Conservation (phyloP, 129 eudicot genomes). For the Smallanthus sonchifolius region DNA sequence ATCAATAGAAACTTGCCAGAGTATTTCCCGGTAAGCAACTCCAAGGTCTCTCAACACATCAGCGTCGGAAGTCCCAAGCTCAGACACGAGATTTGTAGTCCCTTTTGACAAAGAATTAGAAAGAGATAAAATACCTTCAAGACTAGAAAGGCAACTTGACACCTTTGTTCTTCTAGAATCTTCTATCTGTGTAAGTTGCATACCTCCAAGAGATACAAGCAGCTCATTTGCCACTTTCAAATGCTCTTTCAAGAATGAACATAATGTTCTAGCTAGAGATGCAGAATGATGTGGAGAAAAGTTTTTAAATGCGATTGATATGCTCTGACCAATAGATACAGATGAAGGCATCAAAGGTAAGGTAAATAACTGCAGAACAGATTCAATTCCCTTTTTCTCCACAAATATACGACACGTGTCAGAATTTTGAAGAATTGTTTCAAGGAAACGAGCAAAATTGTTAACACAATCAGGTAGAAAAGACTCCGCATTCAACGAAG, state of each 20-base stretch:
- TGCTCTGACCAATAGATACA: slow-evolving; percentile 80
- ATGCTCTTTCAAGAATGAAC: slow-evolving; percentile 74
- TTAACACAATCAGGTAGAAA: slow-evolving; percentile 81
- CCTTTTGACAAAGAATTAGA: slow-evolving; percentile 79
- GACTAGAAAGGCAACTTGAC: slow-evolving; percentile 62
- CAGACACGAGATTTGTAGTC: slow-evolving; percentile 69
- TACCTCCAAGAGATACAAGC: slow-evolving; percentile 53
- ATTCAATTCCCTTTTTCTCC: slow-evolving; percentile 87
- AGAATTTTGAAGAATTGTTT: slow-evolving; percentile 90
- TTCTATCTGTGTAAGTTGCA: slow-evolving; percentile 61
- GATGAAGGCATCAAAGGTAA: slow-evolving; percentile 75
- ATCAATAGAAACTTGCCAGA: slow-evolving; percentile 82
- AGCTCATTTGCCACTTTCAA: slow-evolving; percentile 63
- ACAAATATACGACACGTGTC: slow-evolving; percentile 88
- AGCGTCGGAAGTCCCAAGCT: slow-evolving; percentile 84
- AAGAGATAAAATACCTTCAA: slow-evolving; percentile 80
- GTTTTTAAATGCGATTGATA: slow-evolving; percentile 81
- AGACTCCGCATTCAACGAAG: slow-evolving; percentile 41
- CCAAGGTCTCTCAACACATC: slow-evolving; percentile 94
- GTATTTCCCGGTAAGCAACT: slow-evolving; percentile 65
- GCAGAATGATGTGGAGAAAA: slow-evolving; percentile 93
- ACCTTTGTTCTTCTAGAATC: slow-evolving; percentile 52
- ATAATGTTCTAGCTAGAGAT: slow-evolving; percentile 81
- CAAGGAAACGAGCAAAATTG: slow-evolving; percentile 89
- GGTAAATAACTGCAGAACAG: slow-evolving; percentile 74